phyloP scores from a whole-genome alignment of 352 stramenopile genomes.

The Achlya hypogyna region DNA sequence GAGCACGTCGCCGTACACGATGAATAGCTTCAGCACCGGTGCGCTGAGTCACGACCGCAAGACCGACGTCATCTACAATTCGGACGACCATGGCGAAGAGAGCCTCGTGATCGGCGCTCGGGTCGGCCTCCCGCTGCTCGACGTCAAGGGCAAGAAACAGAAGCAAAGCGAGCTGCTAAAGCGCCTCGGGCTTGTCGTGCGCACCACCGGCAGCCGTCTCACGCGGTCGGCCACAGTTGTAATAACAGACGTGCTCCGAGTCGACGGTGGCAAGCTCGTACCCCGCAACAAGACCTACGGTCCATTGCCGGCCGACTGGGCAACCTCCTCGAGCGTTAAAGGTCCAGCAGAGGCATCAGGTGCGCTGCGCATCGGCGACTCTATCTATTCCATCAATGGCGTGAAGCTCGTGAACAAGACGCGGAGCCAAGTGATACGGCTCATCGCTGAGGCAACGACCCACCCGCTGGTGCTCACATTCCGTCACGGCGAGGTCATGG shows the following conservation, averaged over 20 bases:
- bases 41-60: constrained; percentile 79
- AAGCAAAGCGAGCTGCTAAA: constrained; percentile 63
- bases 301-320: constrained; percentile 47
- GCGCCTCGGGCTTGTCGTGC: constrained; percentile 66
- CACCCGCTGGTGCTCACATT: constrained; percentile 66
- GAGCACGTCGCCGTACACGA: constrained; percentile 23
- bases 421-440: constrained; percentile 68
- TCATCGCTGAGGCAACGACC: constrained; percentile 72
- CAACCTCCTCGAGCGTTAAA: constrained; percentile 35
- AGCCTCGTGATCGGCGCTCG: constrained; percentile 64
- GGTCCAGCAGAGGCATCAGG: constrained; percentile 62
- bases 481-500: constrained; percentile 74
- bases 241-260: constrained; percentile 64
- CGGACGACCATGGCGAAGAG: constrained; percentile 25
- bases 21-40: constrained; percentile 54
- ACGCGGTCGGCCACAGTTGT: constrained; percentile 81
- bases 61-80: constrained; percentile 64
- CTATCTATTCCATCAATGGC: constrained; percentile 80
- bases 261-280: constrained; percentile 72
- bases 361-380: constrained; percentile 65
- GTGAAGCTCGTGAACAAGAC: constrained; percentile 82
- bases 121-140: constrained; percentile 56
- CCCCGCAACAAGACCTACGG: constrained; percentile 61
- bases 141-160: constrained; percentile 35
- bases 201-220: constrained; percentile 72